Conservation (phyloP, 495 filamentous ascomycete species). For the Acidomyces sp. region DNA sequence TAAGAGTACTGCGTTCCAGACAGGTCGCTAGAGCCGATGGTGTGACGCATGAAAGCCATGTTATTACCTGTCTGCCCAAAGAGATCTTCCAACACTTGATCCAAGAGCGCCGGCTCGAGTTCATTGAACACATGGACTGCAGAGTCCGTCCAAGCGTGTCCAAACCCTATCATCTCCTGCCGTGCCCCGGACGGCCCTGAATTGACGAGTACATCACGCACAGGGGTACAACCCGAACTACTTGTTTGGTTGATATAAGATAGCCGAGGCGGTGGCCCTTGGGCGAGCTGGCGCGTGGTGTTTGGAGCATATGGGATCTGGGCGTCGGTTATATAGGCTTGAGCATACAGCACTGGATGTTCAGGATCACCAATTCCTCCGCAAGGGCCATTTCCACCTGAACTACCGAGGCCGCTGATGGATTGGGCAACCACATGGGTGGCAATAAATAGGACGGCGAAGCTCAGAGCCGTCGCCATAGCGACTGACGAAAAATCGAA, state of each 20-base stretch:
- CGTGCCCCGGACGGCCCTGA: background rate
- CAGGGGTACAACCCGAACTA: background rate
- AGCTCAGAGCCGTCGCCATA: too few species aligned
- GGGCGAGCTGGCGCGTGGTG: slow-evolving; percentile 12
- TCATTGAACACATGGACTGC: slow-evolving; percentile 41
- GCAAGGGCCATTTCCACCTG: slow-evolving; percentile 11
- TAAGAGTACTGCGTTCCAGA: slow-evolving; percentile 40
- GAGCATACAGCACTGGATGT: slow-evolving; percentile 5
- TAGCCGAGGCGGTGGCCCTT: slow-evolving; percentile 9
- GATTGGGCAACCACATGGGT: slow-evolving; percentile 1
- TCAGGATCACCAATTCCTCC: slow-evolving; percentile 12
- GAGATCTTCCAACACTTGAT: slow-evolving; percentile 35
- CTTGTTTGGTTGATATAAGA: background rate
- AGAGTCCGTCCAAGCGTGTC: slow-evolving; percentile 43
- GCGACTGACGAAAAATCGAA: too few species aligned
- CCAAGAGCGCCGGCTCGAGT: slow-evolving; percentile 27
- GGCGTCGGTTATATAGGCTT: slow-evolving; percentile 14
- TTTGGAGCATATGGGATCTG: slow-evolving; percentile 9
- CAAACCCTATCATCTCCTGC: slow-evolving; percentile 41
- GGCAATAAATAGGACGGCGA: too few species aligned
- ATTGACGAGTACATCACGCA: slow-evolving; percentile 7
- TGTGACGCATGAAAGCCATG: slow-evolving; percentile 41
- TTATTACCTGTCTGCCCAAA: slow-evolving; percentile 36
- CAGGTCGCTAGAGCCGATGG: slow-evolving; percentile 41
- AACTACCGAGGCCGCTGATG: slow-evolving; percentile 8